These are phyloP conservation scores for Ascocoryne sarcoides DNA, from an alignment of 2,329 filamentous ascomycete species.

Conservation along the genomic window DNA sequence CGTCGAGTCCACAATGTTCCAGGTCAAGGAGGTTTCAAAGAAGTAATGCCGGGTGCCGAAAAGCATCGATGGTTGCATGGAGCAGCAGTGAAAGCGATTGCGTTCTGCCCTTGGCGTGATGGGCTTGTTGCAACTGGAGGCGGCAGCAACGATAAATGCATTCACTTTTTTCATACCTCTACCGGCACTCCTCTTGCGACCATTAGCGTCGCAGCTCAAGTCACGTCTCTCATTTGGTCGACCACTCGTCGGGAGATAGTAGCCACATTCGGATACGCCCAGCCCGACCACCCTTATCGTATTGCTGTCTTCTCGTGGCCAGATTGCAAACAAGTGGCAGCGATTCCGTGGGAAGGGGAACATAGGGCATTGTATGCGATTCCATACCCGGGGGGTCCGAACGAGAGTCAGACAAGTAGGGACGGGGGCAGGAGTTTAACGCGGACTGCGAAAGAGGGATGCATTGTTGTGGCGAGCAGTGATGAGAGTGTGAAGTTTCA, in stretches of 20 bases:
- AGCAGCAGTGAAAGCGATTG: slow-evolving; percentile 91
- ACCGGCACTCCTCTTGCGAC: slow-evolving; percentile 80
- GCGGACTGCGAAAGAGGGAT: slow-evolving; percentile 60
- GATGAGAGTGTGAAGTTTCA: slow-evolving; percentile 93
- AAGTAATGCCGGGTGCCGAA: slow-evolving; percentile 46
- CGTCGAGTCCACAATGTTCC: slow-evolving; percentile 25
- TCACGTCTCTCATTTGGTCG: slow-evolving; percentile 89
- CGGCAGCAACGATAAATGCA: slow-evolving; percentile 87
- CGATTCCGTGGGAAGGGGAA: slow-evolving; percentile 74
- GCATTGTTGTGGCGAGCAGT: slow-evolving; percentile 84
- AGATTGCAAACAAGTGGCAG: slow-evolving; percentile 74
- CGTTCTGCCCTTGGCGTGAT: slow-evolving; percentile 91
- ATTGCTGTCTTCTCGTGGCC: slow-evolving; percentile 96
- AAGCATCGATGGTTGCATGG: slow-evolving; percentile 69
- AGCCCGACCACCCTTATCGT: slow-evolving; percentile 80
- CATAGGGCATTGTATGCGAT: slow-evolving; percentile 82
- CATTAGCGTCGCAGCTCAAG: slow-evolving; percentile 86
- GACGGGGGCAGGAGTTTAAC: slow-evolving; percentile 46
- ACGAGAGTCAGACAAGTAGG: slow-evolving; percentile 23
- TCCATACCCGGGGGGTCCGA: slow-evolving; percentile 61
- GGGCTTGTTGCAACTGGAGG: slow-evolving; percentile 84
- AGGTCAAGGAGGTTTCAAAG: slow-evolving; percentile 32
- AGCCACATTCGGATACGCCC: slow-evolving; percentile 87
- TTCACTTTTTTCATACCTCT: slow-evolving; percentile 86
- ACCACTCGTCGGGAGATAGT: slow-evolving; percentile 77